Conservation (phyloP, 2,329 filamentous ascomycete genomes). For the Pseudopithomyces chartarum region DNA sequence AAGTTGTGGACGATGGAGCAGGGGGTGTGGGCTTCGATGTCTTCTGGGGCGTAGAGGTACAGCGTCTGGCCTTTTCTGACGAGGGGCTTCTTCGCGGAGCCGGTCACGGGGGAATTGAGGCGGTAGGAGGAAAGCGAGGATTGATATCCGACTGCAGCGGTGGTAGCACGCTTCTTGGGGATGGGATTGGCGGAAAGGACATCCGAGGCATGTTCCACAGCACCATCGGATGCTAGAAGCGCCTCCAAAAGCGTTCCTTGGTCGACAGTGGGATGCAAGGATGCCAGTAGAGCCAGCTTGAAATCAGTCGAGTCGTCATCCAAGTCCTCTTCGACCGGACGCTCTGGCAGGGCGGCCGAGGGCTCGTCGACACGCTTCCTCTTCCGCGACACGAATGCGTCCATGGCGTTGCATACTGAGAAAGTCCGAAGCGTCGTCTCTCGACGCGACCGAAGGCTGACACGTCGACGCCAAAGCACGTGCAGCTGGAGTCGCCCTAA, state of each 20-base stretch:
- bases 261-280: constrained; percentile 69
- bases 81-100: constrained; percentile 50
- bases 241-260: constrained; percentile 76
- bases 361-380: constrained; percentile 29
- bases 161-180: constrained; percentile 37
- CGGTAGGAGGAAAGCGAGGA: constrained; percentile 46
- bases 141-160: constrained; percentile 47
- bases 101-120: constrained; percentile 14
- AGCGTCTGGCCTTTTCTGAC: constrained; percentile 81
- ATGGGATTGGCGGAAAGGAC: constrained; percentile 53
- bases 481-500: not conserved
- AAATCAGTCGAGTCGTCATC: constrained; percentile 80
- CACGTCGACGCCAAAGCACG: constrained; percentile 9
- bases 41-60: constrained; percentile 79
- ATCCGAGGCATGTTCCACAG: constrained; percentile 67
- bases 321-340: not conserved
- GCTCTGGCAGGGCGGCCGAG: not conserved
- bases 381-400: constrained; percentile 47
- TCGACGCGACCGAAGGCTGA: not conserved
- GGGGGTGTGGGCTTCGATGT: constrained; percentile 82
- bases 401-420: constrained; percentile 29
- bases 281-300: constrained; percentile 83
- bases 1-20: constrained; percentile 95
- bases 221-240: constrained; percentile 77
- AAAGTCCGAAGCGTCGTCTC: not conserved